phyloP scores from a whole-genome alignment of 2,329 filamentous ascomycete genomes.

The Balansia obtecta region DNA sequence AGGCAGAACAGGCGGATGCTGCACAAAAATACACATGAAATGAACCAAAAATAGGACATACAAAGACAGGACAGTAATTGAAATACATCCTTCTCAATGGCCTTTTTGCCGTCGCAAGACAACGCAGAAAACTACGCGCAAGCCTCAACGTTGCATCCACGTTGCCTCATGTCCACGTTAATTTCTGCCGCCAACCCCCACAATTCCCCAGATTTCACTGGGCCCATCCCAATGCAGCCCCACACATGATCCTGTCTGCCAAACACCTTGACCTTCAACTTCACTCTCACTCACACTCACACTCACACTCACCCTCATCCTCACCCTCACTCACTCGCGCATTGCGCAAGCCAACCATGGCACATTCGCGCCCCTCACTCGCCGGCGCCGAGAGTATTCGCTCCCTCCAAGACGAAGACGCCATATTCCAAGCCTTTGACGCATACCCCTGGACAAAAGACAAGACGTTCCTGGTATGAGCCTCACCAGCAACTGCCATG shows the following conservation, averaged over 20 bases:
- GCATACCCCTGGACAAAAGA: slow-evolving; percentile 57
- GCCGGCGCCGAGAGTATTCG: slow-evolving; percentile 23
- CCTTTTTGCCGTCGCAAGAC: not conserved
- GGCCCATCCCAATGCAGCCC: not conserved
- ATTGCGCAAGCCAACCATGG: not conserved
- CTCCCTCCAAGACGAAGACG: slow-evolving; percentile 24
- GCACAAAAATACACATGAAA: not conserved
- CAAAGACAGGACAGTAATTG: too few relatives aligned
- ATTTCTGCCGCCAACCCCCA: not conserved
- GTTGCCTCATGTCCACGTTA: not conserved
- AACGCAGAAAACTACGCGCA: not conserved
- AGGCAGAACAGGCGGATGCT: not conserved
- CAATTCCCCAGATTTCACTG: not conserved
- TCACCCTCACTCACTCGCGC: not conserved
- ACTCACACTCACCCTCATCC: too few relatives aligned
- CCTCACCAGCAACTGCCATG: not conserved
- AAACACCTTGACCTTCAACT: not conserved
- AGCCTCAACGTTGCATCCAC: not conserved
- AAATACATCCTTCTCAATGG: too few relatives aligned
- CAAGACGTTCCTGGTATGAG: slow-evolving; percentile 49
- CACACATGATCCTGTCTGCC: not conserved
- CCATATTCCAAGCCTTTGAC: slow-evolving; percentile 49
- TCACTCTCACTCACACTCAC: not conserved
- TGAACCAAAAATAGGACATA: not conserved
- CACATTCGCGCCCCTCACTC: slow-evolving; percentile 1